Base-by-base conservation (phyloP, 2,329 filamentous ascomycete species). In the Cladobotryum mycophilum region DNA sequence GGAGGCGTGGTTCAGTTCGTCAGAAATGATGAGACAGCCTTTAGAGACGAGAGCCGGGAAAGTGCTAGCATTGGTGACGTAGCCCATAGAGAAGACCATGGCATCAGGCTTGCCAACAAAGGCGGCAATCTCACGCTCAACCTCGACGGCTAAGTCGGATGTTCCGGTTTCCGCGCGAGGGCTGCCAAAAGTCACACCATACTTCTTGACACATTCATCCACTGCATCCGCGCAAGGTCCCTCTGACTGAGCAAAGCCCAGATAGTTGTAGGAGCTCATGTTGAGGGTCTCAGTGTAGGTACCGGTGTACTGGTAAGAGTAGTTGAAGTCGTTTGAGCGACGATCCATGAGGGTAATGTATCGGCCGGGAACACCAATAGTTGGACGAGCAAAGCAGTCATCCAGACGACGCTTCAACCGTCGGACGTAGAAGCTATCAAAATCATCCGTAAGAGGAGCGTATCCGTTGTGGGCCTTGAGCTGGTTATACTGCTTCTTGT, bases 251-350 rank as follows among this genome's bases (percentile, higher is more conserved):
- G 93, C 93, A 63, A 99, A 99, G 41, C 93, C 93, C 20, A 99
- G 87, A 67, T 99, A 99, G 71, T 99, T 99, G 79, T 99, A 99
- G 1, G 93, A 99, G 74, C 92, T 96, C 86, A 99, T 87, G 72
- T 99, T 99, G 61, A 99, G 76, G 0, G 93, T 97, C 70, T 99
- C 89, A 1, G 92, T 97, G 53, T 82, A 86, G 44, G 89, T 95
- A 52, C 93, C 93, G 2, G 88, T 91, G 69, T 90, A 84, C 66
- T 88, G 82, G 75, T 96, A 99, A 52, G 86, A 85, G 63, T 86
- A 80, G 72, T 99, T 99, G 76, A 89, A 90, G 66, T 99, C 89
- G 64, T 92, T 81, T 3, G 91, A 95, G 60, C 82, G 86, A 64
- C 93, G 89, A 69, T 97, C 92, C 59, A 97, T 80, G 37, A 99